These are phyloP conservation scores for Pichia insulana DNA, from an alignment of 805 yeast genomes.

Conservation along the genomic window DNA sequence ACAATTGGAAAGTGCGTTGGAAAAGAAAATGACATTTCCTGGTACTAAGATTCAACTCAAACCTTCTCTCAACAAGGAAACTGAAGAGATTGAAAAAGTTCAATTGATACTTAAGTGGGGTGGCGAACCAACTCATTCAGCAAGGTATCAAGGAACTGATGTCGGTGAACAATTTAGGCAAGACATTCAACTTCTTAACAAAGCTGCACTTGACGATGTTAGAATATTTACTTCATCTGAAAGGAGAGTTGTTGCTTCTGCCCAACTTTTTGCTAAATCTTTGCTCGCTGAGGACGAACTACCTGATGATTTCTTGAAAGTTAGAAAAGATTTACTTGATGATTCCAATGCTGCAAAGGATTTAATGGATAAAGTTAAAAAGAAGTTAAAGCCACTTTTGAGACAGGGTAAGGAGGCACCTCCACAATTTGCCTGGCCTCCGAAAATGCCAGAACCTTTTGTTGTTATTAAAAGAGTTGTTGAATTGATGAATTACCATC, in stretches of 20 bases:
- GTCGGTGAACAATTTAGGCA: conserved; percentile 94
- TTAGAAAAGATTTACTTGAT: conserved; percentile 85
- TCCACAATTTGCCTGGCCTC: conserved; percentile 97
- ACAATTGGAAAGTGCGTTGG: conserved; percentile 75
- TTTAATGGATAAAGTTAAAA: conserved; percentile 94
- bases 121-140: conserved; percentile 98
- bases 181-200: conserved; percentile 77
- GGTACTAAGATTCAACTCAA: conserved; percentile 95
- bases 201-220: conserved; percentile 76
- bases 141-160: conserved; percentile 87
- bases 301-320: conserved; percentile 70
- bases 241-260: conserved; percentile 88
- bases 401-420: conserved; percentile 97
- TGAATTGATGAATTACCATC: conserved; percentile 89
- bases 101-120: conserved; percentile 98
- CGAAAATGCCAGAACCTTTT: conserved; percentile 96
- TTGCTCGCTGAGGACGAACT: conserved; percentile 61
- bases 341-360: conserved; percentile 98
- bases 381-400: conserved; percentile 85
- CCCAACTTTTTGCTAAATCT: conserved; percentile 74
- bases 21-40: conserved; percentile 81
- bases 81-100: conserved; percentile 76
- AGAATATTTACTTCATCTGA: conserved; percentile 87
- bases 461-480: conserved; percentile 89
- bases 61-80: conserved; percentile 61